These are phyloP conservation scores for Tolypocladium inflatum DNA, from an alignment of 2,329 filamentous ascomycete genomes.

Conservation along the genomic window DNA sequence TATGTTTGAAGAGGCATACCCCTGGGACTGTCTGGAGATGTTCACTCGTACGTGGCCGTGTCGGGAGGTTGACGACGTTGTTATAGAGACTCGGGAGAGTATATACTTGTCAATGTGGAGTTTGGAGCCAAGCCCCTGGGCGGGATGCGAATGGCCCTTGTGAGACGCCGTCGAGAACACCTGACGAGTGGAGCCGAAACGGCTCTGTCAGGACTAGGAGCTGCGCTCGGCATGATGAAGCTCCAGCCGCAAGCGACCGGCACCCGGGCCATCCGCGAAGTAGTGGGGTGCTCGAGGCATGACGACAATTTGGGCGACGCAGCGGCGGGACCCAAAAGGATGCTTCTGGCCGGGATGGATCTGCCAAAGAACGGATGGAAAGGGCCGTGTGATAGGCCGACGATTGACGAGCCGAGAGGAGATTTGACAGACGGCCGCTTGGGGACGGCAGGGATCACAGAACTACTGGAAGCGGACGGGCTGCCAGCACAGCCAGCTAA, in stretches of 20 bases:
- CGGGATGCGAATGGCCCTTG: not conserved
- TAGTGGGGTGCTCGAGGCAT: not conserved
- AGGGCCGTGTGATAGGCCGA: not conserved
- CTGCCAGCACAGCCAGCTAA: not conserved
- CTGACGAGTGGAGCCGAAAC: not conserved
- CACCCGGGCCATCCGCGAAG: not conserved
- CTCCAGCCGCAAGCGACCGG: not conserved
- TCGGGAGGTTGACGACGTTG: not conserved
- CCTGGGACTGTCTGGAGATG: not conserved
- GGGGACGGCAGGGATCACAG: not conserved
- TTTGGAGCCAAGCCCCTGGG: not conserved
- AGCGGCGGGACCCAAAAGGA: not conserved
- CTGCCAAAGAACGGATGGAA: not conserved
- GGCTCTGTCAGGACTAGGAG: not conserved
- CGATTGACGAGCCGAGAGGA: not conserved
- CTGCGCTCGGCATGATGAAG: not conserved
- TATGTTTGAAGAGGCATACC: constrained; percentile 27
- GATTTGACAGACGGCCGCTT: not conserved
- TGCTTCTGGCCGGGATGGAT: not conserved
- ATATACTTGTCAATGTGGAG: too few species aligned
- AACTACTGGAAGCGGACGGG: not conserved
- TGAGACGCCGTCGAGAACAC: not conserved
- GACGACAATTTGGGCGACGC: not conserved
- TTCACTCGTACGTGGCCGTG: not conserved
- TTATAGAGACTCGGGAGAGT: not conserved